Evolutionary conservation across 2,329 filamentous ascomycete genomes (phyloP).

Genomic region (Aspergillus carbonarius): DNA sequence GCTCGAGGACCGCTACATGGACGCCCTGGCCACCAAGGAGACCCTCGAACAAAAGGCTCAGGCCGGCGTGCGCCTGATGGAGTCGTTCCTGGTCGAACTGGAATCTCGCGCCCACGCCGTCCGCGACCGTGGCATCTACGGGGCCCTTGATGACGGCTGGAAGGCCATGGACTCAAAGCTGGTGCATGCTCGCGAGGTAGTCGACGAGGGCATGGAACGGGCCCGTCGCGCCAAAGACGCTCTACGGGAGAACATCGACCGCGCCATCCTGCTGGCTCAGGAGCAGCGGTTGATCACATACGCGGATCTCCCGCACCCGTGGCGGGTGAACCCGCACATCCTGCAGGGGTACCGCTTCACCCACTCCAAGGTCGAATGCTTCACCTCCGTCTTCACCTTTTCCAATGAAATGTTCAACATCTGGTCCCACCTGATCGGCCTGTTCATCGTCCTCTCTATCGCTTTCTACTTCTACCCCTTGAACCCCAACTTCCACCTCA

Average conservation of each 20-base stretch:
- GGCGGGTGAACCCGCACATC: conserved; percentile 95
- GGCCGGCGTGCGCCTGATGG: conserved; percentile 81
- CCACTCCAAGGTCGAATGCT: conserved; percentile 84
- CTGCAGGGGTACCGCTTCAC: conserved; percentile 88
- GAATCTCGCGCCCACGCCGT: conserved; percentile 79
- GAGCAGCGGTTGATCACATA: conserved; percentile 83
- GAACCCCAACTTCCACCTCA: conserved; percentile 80
- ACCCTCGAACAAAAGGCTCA: conserved; percentile 89
- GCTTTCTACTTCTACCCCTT: conserved; percentile 96
- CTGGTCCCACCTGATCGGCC: conserved; percentile 89
- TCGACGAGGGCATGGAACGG: conserved; percentile 77
- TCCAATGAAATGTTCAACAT: conserved; percentile 98
- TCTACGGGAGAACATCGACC: conserved; percentile 80
- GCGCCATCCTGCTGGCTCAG: conserved; percentile 70
- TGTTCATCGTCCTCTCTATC: conserved; percentile 81
- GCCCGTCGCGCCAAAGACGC: conserved; percentile 80
- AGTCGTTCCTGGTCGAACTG: conserved; percentile 80
- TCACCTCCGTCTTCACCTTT: conserved; percentile 76
- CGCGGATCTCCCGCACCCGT: conserved; percentile 84
- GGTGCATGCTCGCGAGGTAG: conserved; percentile 69
- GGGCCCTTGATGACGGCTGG: conserved; percentile 75
- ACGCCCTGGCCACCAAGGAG: conserved; percentile 78
- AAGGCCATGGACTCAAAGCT: conserved; percentile 78
- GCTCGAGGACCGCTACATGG: conserved; percentile 81
- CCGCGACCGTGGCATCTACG: conserved; percentile 72